A percentile compares a stretch with the other conserved stretches of the same genome.
Evolutionary conservation across 2,329 filamentous ascomycete species (phyloP).

Genomic region (Malbranchea zuffiana): DNA sequence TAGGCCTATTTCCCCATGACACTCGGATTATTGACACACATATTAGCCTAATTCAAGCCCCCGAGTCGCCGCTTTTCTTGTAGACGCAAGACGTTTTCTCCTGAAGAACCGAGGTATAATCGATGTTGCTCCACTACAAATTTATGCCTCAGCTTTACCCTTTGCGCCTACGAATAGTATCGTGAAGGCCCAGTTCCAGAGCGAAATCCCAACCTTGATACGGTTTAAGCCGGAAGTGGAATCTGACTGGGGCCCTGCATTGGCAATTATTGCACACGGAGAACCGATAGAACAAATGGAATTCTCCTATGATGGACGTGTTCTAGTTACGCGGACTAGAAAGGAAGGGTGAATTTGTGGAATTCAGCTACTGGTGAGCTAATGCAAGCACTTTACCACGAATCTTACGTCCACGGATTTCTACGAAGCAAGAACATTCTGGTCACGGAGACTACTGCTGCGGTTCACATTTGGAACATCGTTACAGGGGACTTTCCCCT

Average conservation of each 20-base stretch:
- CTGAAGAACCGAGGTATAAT: constrained; percentile 2
- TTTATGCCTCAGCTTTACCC: background rate
- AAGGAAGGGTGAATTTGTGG: background rate
- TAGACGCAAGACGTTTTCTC: constrained; percentile 4
- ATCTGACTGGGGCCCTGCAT: too few species aligned
- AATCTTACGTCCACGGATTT: too few species aligned
- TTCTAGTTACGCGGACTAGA: too few species aligned
- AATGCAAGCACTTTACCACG: background rate
- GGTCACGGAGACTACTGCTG: too few species aligned
- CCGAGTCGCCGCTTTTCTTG: background rate
- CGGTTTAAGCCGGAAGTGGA: too few species aligned
- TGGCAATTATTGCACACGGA: too few species aligned
- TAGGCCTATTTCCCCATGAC: too few species aligned
- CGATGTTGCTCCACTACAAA: constrained; percentile 2
- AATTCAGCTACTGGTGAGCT: background rate
- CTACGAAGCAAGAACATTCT: too few species aligned
- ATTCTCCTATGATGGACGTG: too few species aligned
- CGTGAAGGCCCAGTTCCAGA: constrained; percentile 19
- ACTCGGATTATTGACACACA: too few species aligned
- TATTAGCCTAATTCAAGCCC: constrained; percentile 1
- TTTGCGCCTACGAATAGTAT: constrained; percentile 14
- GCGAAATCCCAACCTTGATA: constrained; percentile 16
- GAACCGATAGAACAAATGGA: too few species aligned
- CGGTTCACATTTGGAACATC: background rate
- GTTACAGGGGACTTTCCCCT: background rate